Evolutionary conservation across 805 yeast species (phyloP).

Genomic region (Kuraishia capsulata): DNA sequence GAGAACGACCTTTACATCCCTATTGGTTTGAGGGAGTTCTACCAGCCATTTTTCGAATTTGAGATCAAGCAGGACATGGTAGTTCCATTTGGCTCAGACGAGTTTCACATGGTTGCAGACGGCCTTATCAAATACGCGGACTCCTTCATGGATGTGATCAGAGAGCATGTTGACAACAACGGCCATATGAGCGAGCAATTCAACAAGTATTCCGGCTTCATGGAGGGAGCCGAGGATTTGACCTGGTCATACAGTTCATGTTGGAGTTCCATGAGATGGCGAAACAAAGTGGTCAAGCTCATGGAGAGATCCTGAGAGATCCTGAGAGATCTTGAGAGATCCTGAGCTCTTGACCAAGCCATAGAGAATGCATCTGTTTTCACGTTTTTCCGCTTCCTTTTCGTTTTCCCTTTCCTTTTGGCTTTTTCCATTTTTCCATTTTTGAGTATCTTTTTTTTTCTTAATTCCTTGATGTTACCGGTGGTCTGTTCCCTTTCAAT

Average conservation of each 20-base stretch:
- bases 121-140: slow-evolving; percentile 52
- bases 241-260: slow-evolving; percentile 89
- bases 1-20: slow-evolving; percentile 32
- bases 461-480: too few species aligned
- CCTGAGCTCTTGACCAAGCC: background rate
- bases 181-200: slow-evolving; percentile 88
- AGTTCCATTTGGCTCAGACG: slow-evolving; percentile 28
- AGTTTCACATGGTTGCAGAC: slow-evolving; percentile 35
- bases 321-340: background rate
- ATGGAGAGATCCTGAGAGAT: slow-evolving; percentile 8
- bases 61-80: slow-evolving; percentile 10
- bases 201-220: slow-evolving; percentile 67
- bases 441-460: too few species aligned
- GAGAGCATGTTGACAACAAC: slow-evolving; percentile 49
- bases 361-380: background rate
- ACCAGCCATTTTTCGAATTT: slow-evolving; percentile 14
- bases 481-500: too few species aligned
- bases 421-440: background rate
- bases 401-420: background rate
- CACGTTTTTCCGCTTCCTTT: background rate
- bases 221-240: slow-evolving; percentile 80
- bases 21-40: slow-evolving; percentile 12
- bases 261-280: slow-evolving; percentile 61
- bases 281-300: slow-evolving; percentile 30
- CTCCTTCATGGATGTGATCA: slow-evolving; percentile 51